These are phyloP conservation scores for Cyberlindnera maritima DNA, from an alignment of 805 yeast species.

Conservation along the genomic window DNA sequence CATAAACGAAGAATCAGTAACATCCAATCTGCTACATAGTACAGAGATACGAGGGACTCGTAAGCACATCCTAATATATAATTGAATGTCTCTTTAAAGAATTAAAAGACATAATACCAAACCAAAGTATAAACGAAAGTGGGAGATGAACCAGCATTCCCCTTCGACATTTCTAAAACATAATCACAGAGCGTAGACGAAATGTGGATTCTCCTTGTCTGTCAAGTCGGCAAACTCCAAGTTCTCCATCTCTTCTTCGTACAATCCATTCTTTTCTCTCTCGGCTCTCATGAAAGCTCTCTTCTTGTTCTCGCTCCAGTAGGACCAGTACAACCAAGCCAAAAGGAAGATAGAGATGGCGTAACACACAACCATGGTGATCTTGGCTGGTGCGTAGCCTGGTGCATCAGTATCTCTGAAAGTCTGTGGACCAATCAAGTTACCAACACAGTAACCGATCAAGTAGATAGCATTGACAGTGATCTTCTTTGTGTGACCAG, in stretches of 20 bases:
- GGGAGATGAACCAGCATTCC: neutral
- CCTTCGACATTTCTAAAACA: no score
- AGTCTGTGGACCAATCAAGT: slow-evolving; percentile 67
- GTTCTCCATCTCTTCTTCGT: slow-evolving; percentile 8
- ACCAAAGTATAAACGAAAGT: neutral
- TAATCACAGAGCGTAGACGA: slow-evolving; percentile 31
- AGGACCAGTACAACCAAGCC: slow-evolving; percentile 7
- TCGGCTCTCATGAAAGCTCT: slow-evolving; percentile 6
- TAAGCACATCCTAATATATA: no score
- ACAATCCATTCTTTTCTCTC: slow-evolving; percentile 4
- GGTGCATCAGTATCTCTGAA: slow-evolving; percentile 60
- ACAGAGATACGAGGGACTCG: no score
- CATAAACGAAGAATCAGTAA: no score
- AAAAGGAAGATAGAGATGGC: neutral
- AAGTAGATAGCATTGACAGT: slow-evolving; percentile 14
- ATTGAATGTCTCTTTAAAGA: no score
- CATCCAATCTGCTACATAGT: no score
- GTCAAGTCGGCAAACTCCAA: slow-evolving; percentile 42
- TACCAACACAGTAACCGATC: slow-evolving; percentile 18
- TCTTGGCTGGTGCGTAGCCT: slow-evolving; percentile 34
- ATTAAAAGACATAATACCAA: no score
- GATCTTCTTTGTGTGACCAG: slow-evolving; percentile 18
- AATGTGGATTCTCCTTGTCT: slow-evolving; percentile 32
- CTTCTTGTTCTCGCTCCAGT: slow-evolving; percentile 11
- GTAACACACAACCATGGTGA: slow-evolving; percentile 8